Base-by-base conservation (phyloP, 371 early-diverging fungal species). In the Umbelopsis sp. region DNA sequence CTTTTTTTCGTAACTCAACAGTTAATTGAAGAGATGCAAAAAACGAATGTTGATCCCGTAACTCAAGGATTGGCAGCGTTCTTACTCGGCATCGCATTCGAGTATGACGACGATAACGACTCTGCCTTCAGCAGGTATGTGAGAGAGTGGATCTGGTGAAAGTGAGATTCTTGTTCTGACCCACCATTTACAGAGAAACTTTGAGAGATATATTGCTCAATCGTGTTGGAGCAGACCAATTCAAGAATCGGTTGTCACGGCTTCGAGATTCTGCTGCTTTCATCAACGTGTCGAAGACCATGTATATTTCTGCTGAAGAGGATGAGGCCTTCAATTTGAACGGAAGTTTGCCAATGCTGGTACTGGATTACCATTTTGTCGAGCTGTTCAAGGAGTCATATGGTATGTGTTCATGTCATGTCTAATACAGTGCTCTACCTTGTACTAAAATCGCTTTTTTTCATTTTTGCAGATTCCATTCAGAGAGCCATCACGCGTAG, bases 21-120 rank as follows among this genome's bases (percentile, higher is more conserved):
- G 92, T 74, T 97, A 63, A 92, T 96, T 22, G 95, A 96, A 78
- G 89, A 93, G 75, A 89, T 96, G 69, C 91, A 93, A 53, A 89
- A 92, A 0, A 91, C 96, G 11, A 89, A 91, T 3, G 88, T 92
- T 50, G 92, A 95, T 72, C 87, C 93, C 11, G 78, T 91, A 57
- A 89, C 95, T 2, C 97, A 97, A 79, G 98, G 98, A 7, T 76
- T 97, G 41, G 87, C 94, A 4, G 95, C 97, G 2, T 96, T 91
- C 74, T 70, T 97, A 12, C 77, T 97, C 14, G 94, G 96, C 1
- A 85, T 96, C 12, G 84, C 92, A 24, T 94, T 94, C 65, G 92
- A 96, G 79, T 95, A 88, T 72, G 93, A 97, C 70, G 86, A 93
- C 77, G 93, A 94, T 52, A 77, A 88, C 4, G 90, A 90, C 53